Percentiles rank a stretch among this genome's conserved stretches.
Conservation (phyloP, 116 monocot species). For the Iris pallida region DNA sequence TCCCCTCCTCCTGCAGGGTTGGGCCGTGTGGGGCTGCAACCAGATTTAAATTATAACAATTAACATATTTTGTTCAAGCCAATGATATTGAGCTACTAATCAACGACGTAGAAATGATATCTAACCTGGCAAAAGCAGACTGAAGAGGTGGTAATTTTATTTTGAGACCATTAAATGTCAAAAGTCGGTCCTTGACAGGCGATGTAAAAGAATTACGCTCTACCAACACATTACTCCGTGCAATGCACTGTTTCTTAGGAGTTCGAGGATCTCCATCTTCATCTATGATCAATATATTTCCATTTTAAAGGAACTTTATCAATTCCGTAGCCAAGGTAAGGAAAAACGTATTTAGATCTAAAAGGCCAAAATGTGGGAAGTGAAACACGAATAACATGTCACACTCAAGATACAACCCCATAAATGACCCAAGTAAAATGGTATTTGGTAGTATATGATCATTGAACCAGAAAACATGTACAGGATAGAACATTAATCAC, state of each 20-base stretch:
- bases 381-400: no score
- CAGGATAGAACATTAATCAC: no score
- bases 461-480: no score
- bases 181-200: slow-evolving; percentile 36
- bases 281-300: slow-evolving; percentile 18
- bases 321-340: background rate
- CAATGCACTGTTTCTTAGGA: slow-evolving; percentile 41
- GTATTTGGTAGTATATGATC: no score
- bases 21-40: slow-evolving; percentile 47
- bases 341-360: no score
- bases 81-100: no score
- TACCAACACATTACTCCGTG: slow-evolving; percentile 30
- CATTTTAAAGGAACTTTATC: background rate
- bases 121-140: slow-evolving; percentile 53
- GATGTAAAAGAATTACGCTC: slow-evolving; percentile 42
- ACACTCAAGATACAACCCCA: no score
- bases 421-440: no score
- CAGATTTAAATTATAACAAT: background rate
- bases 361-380: no score
- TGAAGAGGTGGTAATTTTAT: slow-evolving; percentile 50
- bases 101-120: background rate
- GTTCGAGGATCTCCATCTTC: slow-evolving; percentile 27
- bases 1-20: slow-evolving; percentile 45
- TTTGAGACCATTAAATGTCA: slow-evolving; percentile 21
- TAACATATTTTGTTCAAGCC: no score